Evolutionary conservation across 768 basidiomycete species (phyloP).

Genomic region (Trametes gibbosa): DNA sequence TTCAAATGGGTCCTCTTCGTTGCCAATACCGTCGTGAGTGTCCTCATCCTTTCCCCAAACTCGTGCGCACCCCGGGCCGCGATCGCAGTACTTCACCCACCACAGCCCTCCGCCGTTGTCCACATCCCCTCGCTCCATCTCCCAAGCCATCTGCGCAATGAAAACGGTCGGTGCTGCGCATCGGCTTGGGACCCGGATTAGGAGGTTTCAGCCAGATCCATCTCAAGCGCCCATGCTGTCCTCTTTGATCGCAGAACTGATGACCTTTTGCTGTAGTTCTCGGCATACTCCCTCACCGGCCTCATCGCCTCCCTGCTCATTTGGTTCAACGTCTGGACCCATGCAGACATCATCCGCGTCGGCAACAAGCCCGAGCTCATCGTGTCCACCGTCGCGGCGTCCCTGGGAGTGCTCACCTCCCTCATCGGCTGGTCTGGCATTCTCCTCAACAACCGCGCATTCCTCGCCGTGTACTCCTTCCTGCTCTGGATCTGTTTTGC

Average conservation of each 20-base stretch:
- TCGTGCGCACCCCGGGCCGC: not conserved
- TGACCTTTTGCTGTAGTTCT: constrained; percentile 40
- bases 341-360: constrained; percentile 69
- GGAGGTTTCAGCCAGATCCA: not conserved
- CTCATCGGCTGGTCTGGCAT: constrained; percentile 77
- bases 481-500: constrained; percentile 73
- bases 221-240: not conserved
- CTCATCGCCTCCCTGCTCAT: constrained; percentile 68
- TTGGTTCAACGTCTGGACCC: constrained; percentile 72
- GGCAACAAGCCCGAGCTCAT: constrained; percentile 68
- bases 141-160: no score
- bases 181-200: not conserved
- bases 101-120: no score
- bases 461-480: constrained; percentile 73
- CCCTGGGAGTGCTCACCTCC: constrained; percentile 58
- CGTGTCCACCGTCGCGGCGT: constrained; percentile 65
- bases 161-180: no score
- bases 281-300: constrained; percentile 56
- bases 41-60: not conserved
- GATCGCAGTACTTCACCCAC: no score
- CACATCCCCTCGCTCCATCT: no score
- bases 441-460: constrained; percentile 78
- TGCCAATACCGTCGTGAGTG: constrained; percentile 55
- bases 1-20: constrained; percentile 83
- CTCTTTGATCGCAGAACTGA: not conserved